Conservation (phyloP, 129 eudicot genomes). For the Sambucus nigra region DNA sequence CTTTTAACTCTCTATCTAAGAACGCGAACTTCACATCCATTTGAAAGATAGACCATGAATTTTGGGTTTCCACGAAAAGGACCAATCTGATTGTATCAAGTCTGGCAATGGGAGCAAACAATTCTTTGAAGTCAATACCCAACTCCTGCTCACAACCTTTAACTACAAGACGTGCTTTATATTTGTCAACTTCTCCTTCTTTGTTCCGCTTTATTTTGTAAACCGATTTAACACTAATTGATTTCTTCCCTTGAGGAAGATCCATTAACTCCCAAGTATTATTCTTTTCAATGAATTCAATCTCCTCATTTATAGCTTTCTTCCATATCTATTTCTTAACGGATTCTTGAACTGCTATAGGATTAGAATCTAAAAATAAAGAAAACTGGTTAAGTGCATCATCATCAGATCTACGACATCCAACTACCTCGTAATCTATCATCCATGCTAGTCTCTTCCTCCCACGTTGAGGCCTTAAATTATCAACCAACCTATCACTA, state of each 20-base stretch:
- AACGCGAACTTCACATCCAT: not conserved
- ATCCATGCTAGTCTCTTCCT: not conserved
- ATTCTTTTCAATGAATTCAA: not conserved
- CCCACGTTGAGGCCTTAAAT: not conserved
- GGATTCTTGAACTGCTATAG: not conserved
- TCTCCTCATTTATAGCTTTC: not conserved
- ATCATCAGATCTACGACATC: not conserved
- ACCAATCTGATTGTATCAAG: not conserved
- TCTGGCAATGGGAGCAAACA: not conserved
- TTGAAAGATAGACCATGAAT: not conserved
- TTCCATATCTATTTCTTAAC: not conserved
- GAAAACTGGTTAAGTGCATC: not conserved
- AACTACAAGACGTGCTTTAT: not conserved
- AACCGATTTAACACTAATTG: not conserved
- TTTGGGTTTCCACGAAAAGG: not conserved
- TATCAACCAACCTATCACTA: not conserved
- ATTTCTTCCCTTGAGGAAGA: not conserved
- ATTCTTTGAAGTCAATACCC: not conserved
- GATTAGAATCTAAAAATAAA: not conserved
- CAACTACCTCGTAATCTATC: not conserved
- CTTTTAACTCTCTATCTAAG: not conserved
- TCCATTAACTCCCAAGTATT: not conserved
- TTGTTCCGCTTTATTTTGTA: not conserved
- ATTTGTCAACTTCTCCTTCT: not conserved
- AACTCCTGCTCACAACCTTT: not conserved